A percentile compares a stretch with the other conserved stretches of the same genome.
These are phyloP conservation scores for Solanum appendiculatum DNA, from an alignment of 257 asterid species.

Conservation along the genomic window DNA sequence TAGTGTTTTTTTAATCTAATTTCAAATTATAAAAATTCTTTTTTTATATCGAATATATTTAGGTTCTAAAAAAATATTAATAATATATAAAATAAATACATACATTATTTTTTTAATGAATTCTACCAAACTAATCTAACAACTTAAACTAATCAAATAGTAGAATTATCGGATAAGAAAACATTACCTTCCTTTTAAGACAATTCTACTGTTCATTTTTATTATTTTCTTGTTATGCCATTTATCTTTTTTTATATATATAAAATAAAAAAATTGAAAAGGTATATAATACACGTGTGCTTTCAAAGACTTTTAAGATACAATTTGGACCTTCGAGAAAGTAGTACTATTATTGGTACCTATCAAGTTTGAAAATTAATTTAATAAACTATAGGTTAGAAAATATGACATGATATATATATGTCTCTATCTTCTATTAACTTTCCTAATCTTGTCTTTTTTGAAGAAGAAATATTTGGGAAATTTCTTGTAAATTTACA, in stretches of 20 bases:
- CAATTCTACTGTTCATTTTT: too few species aligned
- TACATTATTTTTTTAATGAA: too few species aligned
- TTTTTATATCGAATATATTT: not conserved
- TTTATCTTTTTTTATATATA: too few species aligned
- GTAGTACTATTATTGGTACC: not conserved
- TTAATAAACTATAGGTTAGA: not conserved
- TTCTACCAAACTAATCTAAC: too few species aligned
- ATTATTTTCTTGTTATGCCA: too few species aligned
- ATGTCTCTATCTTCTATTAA: not conserved
- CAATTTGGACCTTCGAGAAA: not conserved
- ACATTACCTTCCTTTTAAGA: too few species aligned
- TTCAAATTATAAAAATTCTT: not conserved
- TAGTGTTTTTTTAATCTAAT: not conserved
- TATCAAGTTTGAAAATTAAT: not conserved
- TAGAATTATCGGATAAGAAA: too few species aligned
- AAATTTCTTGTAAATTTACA: not conserved
- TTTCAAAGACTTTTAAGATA: not conserved
- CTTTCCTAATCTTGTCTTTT: not conserved
- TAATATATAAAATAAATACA: too few species aligned
- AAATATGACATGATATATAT: not conserved
- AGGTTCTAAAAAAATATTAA: too few species aligned
- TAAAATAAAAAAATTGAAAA: not conserved
- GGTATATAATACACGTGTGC: not conserved
- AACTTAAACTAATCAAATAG: too few species aligned
- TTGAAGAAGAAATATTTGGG: not conserved